Base-by-base conservation (phyloP, 495 filamentous ascomycete species). In the Pyrenula massariospora region DNA sequence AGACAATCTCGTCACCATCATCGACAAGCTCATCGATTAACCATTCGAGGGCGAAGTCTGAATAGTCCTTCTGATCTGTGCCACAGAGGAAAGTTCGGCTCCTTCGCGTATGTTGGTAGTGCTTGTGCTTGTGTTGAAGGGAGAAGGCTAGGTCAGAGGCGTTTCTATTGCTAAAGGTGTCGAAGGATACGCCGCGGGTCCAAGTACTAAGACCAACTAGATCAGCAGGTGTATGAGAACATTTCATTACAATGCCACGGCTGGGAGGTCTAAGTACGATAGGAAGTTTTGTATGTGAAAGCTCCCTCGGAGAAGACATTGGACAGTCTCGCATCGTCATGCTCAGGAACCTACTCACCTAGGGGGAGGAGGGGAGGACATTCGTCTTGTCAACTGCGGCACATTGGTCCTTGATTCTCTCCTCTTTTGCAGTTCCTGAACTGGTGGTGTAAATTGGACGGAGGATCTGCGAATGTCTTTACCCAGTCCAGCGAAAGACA, bases 1-100 rank as follows among this genome's bases (percentile, higher is more conserved):
- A 98, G 31, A 98, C 85, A 54, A 98, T 88, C 70, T 97, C 89
- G 65, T 98, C 93, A 11, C 94, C 93, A 68, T 97, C 93, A 63
- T 96, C 92, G 21, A 96, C 91, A 59, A 97, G 75, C 65, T 96
- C 91, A 64, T 94, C 89, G 24, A 98, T 80, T 52, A 96, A 78
- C 90, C 91, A 98, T 66, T 94, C 84, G 12, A 98, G 76, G 10
- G 93, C 93, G 72, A 89, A 94, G 52, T 96, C 91, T 20, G 92
- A 96, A 70, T 97, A 97, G 56, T 89, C 84, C 62, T 97, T 93
- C 65, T 94, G 86, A 68, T 98, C 93, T 25, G 90, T 89, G 1
- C 93, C 93, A 54, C 91, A 92, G 62, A 97, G 81, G 66, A 96
- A 96, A 1, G 91, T 96, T 48, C 92, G 82, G 10, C 90, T 94